Percentiles rank a stretch among this genome's conserved stretches.
Evolutionary conservation across 371 early-diverging fungal species (phyloP).

Genomic region (Mortierella sp.): DNA sequence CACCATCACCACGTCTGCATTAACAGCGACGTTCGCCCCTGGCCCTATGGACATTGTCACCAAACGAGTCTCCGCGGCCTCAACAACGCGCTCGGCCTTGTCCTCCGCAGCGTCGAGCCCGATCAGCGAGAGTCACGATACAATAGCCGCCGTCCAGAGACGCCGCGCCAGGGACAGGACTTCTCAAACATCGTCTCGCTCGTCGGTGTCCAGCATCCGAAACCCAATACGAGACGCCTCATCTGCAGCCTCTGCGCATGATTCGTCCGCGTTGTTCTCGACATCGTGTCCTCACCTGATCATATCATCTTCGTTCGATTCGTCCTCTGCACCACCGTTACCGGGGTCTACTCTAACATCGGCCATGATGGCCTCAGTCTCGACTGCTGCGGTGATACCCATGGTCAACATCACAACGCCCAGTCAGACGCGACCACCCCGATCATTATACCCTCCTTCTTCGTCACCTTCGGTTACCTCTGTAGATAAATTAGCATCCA

Average conservation of each 20-base stretch:
- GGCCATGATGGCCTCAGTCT: no score
- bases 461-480: no score
- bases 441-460: conserved; percentile 13
- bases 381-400: not conserved
- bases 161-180: not conserved
- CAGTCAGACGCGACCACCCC: conserved; percentile 13
- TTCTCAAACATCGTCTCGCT: conserved; percentile 6
- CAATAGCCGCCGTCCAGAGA: not conserved
- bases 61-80: not conserved
- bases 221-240: no score
- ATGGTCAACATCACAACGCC: conserved; percentile 12
- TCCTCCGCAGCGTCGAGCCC: not conserved
- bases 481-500: no score
- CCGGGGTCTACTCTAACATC: not conserved
- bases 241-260: no score
- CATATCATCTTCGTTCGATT: not conserved
- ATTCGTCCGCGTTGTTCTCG: not conserved
- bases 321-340: not conserved
- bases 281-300: conserved; percentile 11
- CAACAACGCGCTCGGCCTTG: not conserved
- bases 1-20: conserved; percentile 5
- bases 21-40: not conserved
- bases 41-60: conserved; percentile 8
- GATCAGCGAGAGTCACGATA: not conserved
- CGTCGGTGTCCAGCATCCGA: conserved; percentile 1